Conservation (phyloP, 805 yeast genomes). For the Yamadazyma sp. region DNA sequence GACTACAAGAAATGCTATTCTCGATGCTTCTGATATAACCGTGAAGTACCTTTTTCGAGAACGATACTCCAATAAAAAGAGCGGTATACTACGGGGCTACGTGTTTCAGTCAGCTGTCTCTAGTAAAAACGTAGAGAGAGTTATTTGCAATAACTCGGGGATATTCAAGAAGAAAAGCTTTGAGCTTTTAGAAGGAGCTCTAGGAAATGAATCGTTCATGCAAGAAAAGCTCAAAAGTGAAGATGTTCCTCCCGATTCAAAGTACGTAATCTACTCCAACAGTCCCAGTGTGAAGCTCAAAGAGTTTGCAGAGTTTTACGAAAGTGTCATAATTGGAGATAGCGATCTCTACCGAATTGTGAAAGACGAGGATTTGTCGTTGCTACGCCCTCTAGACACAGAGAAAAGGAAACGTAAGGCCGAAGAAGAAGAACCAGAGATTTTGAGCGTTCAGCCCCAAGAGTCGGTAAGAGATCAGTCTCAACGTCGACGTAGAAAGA, state of each 20-base stretch:
- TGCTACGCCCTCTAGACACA: background rate
- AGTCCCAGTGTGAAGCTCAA: constrained; percentile 2
- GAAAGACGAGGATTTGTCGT: constrained; percentile 1
- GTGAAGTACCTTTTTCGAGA: constrained; percentile 7
- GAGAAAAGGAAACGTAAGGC: constrained; percentile 3
- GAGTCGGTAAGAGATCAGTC: constrained; percentile 1
- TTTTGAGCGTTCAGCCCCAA: background rate
- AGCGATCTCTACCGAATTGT: constrained; percentile 8
- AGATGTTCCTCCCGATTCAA: constrained; percentile 1
- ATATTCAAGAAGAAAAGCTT: constrained; percentile 1
- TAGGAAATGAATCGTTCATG: constrained; percentile 6
- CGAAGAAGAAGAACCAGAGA: constrained; percentile 5
- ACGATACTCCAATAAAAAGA: background rate
- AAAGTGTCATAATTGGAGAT: constrained; percentile 4
- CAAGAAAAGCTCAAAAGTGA: constrained; percentile 6
- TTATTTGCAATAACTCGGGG: constrained; percentile 7
- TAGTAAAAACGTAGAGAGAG: constrained; percentile 4
- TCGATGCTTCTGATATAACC: constrained; percentile 7
- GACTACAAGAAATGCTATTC: background rate
- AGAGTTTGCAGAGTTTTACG: constrained; percentile 8
- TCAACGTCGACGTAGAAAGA: constrained; percentile 10
- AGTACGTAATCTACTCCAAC: constrained; percentile 4
- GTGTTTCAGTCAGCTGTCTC: constrained; percentile 5
- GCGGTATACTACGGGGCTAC: background rate
- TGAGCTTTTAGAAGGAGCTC: constrained; percentile 8